Base-by-base conservation (phyloP, 176 grass and related monocot species). In the Lolium rigidum region DNA sequence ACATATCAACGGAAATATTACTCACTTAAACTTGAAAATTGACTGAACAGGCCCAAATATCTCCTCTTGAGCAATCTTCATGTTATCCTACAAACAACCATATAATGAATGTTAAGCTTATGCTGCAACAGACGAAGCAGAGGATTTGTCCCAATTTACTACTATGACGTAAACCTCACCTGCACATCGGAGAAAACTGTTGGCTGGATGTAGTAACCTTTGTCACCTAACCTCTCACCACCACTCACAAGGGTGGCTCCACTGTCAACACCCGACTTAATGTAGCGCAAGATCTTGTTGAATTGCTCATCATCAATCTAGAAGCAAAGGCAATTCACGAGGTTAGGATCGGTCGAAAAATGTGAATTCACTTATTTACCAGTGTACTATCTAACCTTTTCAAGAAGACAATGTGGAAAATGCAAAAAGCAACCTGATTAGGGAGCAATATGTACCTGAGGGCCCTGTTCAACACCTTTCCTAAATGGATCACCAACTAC, bases 401-500 rank as follows among this genome's bases (percentile, higher is more conserved):
- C 43, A 6, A 4, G 4, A 41, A 44, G 7, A 1, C 24, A 58
- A 63, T 73, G 46, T 17, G 20, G 13, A 64, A 70, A 44, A n/a
- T 39, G 35, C 48, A 0, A 28, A 12, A 20, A 82, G 1, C 7
- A 31, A 4, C 1, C 12, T 48, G 13, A 60, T 7, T 60, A 74
- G 44, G 18, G 28, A 71, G 39, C 44, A 24, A 75, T 7, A 84
- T 86, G 64, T 87, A 99, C 97, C 90, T 99, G 97, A 62, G 97
- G 97, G 4, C 97, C 97, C 87, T 99, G 94, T 64, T 96, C 94
- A 48, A 96, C 90, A 74, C 97, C 97, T 47, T 96, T 82, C 86
- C 51, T 96, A 83, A 99, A 99, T 50, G 97, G 97, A 37, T 99
- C 97, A 21, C 97, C 97, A 84, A 99, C 97, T 43, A 96, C 92